These are phyloP conservation scores for Clathrospora elynae DNA, from an alignment of 2,329 filamentous ascomycete genomes.

Conservation along the genomic window DNA sequence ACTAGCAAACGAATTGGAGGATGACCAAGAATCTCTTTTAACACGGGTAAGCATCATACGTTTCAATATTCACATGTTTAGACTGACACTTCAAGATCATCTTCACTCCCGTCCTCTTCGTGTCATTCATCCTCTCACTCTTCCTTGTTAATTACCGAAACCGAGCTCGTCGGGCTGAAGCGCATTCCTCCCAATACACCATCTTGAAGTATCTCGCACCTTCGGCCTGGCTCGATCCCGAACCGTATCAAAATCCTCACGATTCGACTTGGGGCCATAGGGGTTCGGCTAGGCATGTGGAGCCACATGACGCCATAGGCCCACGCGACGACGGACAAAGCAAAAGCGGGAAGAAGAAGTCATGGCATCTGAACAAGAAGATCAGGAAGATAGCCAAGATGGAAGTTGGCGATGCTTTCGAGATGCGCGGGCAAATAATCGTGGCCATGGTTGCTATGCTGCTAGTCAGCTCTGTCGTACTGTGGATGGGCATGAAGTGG, in stretches of 20 bases:
- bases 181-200: slow-evolving; percentile 30
- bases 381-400: slow-evolving; percentile 63
- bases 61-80: neutral
- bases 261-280: slow-evolving; percentile 34
- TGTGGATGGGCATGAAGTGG: slow-evolving; percentile 33
- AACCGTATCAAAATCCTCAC: slow-evolving; percentile 52
- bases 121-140: slow-evolving; percentile 69
- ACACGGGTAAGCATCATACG: slow-evolving; percentile 25
- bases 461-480: slow-evolving; percentile 17
- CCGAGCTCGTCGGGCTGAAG: slow-evolving; percentile 55
- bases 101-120: slow-evolving; percentile 67
- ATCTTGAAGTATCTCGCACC: slow-evolving; percentile 31
- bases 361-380: slow-evolving; percentile 51
- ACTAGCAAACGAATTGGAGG: slow-evolving; percentile 21
- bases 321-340: slow-evolving; percentile 13
- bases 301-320: slow-evolving; percentile 27
- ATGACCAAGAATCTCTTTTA: slow-evolving; percentile 31
- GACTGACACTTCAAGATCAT: slow-evolving; percentile 47
- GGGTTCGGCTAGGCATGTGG: slow-evolving; percentile 24
- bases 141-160: slow-evolving; percentile 65
- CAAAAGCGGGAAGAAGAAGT: slow-evolving; percentile 11
- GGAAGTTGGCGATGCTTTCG: slow-evolving; percentile 68
- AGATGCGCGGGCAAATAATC: slow-evolving; percentile 62
- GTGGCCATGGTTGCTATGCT: slow-evolving; percentile 52
- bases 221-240: slow-evolving; percentile 43